Evolutionary conservation across 2,329 filamentous ascomycete genomes (phyloP).

Genomic region (Arthrobotrys pseudoclavata): DNA sequence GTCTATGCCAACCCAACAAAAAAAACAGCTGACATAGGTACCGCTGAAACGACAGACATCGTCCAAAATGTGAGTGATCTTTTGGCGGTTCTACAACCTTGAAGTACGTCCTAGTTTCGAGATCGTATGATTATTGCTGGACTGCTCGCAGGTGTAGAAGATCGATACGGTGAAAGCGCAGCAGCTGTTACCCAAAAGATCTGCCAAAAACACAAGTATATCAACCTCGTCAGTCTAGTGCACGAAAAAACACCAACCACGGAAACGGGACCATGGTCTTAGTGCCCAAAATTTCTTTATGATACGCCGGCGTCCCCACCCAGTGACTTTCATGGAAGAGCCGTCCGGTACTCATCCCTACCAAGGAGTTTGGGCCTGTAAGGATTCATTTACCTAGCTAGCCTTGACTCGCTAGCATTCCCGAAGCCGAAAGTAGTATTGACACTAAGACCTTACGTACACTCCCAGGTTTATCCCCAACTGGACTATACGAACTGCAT

Average conservation of each 20-base stretch:
- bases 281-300: constrained; percentile 41
- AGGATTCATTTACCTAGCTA: not conserved
- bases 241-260: constrained; percentile 27
- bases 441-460: not conserved
- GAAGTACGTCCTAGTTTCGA: constrained; percentile 63
- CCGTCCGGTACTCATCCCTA: constrained; percentile 20
- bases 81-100: constrained; percentile 60
- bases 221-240: constrained; percentile 20
- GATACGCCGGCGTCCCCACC: constrained; percentile 25
- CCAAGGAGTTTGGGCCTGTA: constrained; percentile 44
- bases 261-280: constrained; percentile 37
- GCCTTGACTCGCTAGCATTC: too few relatives aligned
- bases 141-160: constrained; percentile 60
- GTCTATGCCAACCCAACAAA: constrained; percentile 13
- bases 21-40: not conserved
- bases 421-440: not conserved
- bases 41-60: not conserved
- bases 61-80: constrained; percentile 60
- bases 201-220: constrained; percentile 31
- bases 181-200: constrained; percentile 25
- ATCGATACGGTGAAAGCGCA: constrained; percentile 13
- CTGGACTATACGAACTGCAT: constrained; percentile 26
- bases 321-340: constrained; percentile 20
- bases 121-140: constrained; percentile 62
- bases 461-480: constrained; percentile 21